Conservation (phyloP, 805 yeast genomes). For the Cyberlindnera subsufficiens region DNA sequence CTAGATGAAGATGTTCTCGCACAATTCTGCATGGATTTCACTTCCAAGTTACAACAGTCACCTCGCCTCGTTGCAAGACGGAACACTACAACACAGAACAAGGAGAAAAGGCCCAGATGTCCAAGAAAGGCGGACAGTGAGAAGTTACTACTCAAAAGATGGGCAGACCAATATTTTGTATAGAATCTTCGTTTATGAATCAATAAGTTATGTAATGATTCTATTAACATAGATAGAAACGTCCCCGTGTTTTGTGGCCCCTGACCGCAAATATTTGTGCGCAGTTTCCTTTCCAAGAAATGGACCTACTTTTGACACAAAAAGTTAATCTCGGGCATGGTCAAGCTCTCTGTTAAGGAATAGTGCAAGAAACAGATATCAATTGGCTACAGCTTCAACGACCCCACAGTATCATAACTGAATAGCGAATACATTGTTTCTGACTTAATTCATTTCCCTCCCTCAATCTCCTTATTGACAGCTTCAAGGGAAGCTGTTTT, state of each 20-base stretch:
- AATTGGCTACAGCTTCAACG: too few species aligned
- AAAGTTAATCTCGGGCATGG: too few species aligned
- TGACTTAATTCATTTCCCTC: too few species aligned
- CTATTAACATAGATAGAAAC: too few species aligned
- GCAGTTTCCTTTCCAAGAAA: too few species aligned
- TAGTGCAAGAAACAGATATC: too few species aligned
- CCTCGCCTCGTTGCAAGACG: not conserved
- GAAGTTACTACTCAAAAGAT: constrained; percentile 40
- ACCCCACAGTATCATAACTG: not conserved
- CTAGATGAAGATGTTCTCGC: constrained; percentile 11
- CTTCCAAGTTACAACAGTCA: not conserved
- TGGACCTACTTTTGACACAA: too few species aligned
- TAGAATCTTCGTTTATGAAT: not conserved
- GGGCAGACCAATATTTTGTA: constrained; percentile 36
- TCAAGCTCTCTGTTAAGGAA: too few species aligned
- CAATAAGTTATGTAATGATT: not conserved
- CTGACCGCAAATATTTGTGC: too few species aligned
- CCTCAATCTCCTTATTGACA: not conserved
- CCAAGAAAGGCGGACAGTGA: constrained; percentile 27
- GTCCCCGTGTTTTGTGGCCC: too few species aligned
- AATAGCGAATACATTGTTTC: too few species aligned
- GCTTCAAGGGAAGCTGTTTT: not conserved
- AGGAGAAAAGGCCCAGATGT: not conserved
- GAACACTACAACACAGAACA: not conserved
- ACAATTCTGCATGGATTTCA: not conserved